phyloP scores from a whole-genome alignment of 805 yeast genomes.

The Wickerhamomyces alni region DNA sequence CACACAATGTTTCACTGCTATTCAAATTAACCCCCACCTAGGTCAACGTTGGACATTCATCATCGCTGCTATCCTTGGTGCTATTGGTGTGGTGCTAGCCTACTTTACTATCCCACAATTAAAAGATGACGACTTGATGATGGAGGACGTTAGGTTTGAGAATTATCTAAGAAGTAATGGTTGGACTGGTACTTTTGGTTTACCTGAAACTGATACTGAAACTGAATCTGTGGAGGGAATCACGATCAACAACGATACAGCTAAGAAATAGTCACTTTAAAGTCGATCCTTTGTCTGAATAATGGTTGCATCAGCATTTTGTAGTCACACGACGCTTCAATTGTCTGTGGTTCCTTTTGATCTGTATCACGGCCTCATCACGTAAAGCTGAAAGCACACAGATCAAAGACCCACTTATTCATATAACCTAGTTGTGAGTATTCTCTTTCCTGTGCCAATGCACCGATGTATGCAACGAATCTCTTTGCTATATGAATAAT shows the following conservation, averaged over 20 bases:
- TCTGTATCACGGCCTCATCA: too few species aligned
- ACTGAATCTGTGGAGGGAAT: constrained; percentile 5
- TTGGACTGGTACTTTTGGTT: constrained; percentile 43
- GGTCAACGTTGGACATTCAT: constrained; percentile 76
- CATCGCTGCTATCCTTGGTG: constrained; percentile 70
- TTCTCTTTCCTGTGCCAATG: too few species aligned
- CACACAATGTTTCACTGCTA: constrained; percentile 65
- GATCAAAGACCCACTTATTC: too few species aligned
- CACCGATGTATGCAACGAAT: too few species aligned
- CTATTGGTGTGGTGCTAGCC: constrained; percentile 55
- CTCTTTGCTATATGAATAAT: too few species aligned
- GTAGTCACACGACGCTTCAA: too few species aligned
- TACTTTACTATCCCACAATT: constrained; percentile 62
- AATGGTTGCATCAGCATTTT: too few species aligned
- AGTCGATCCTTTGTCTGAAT: too few species aligned
- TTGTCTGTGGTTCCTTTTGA: too few species aligned
- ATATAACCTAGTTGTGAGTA: too few species aligned
- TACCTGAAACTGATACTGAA: constrained; percentile 11
- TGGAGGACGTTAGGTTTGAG: constrained; percentile 58
- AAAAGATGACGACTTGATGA: constrained; percentile 60
- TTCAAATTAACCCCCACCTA: constrained; percentile 50
- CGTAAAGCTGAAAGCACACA: too few species aligned
- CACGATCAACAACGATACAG: neutral
- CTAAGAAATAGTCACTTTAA: neutral
- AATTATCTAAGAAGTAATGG: constrained; percentile 54